Base-by-base conservation (phyloP, 2,329 filamentous ascomycete genomes). In the Gnomoniopsis smithogilvyi region DNA sequence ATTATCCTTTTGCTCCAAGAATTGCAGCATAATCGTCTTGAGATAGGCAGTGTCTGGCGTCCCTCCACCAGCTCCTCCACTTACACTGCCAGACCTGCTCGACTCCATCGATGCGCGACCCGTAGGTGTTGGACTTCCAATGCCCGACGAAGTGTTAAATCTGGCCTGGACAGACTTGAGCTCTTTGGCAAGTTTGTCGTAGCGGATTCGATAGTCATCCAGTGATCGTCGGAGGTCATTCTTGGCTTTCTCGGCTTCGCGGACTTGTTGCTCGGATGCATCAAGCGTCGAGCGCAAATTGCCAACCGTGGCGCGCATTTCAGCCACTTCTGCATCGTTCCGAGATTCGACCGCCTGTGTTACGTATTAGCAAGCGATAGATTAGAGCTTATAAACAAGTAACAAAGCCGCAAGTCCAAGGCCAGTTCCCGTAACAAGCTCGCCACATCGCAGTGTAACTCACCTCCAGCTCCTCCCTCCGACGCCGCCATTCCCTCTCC, bases 231-330 rank as follows among this genome's bases (percentile, higher is more conserved):
- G 84, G 53, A 96, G 76, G 61, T 96, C 92, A 0, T 79, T 76
- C 64, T 88, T 90, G 69, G 96, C 91, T 74, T 87, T 91, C 72
- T 97, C 93, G 6, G 90, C 80, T n/a, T 95, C 90, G 33, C 87
- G 83, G 0, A 90, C 86, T 72, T 96, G 91, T 69, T 84, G 87
- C 74, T 99, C 95, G 38, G 90, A 94, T 51, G 91, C 90, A 65
- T 98, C 93, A 1, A 99, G 80, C 0, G 92, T 87, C 60, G 91
- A 83, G 1, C 90, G 86, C 34, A 99, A 80, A 65, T 91, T 88
- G 7, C 85, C 80, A 76, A 96, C 92, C 0, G 92, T 90, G 7
- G 84, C 77, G 33, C 89, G 87, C 67, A 93, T 83, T 66, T 96
- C 92, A 3, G 81, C 81, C 1, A 89, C 81, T 71, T 98, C 94